Percentiles rank a stretch among this genome's conserved stretches.
Conservation (phyloP, 306 rosid species). For the Lithocarpus polystachyus region DNA sequence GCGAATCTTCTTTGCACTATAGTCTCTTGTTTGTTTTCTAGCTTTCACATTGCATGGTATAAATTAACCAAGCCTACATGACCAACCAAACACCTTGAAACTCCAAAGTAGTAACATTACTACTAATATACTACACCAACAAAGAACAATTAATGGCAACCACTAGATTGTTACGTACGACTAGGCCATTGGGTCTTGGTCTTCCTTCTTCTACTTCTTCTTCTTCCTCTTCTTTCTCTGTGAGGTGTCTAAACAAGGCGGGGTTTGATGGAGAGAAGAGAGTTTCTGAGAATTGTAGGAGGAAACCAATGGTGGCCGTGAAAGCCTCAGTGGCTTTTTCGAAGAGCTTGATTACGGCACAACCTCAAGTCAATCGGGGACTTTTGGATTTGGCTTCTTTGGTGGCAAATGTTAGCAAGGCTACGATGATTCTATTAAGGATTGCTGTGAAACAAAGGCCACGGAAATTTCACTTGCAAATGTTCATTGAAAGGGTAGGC, state of each 20-base stretch:
- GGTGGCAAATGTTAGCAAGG: background rate
- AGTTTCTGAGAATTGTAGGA: background rate
- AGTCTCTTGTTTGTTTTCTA: background rate
- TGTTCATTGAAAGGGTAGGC: constrained; percentile 45
- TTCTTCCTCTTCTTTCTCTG: constrained; percentile 1
- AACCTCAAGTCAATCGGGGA: constrained; percentile 1
- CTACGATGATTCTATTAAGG: constrained; percentile 15
- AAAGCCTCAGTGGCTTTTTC: constrained; percentile 19
- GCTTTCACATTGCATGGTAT: background rate
- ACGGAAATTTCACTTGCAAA: constrained; percentile 28
- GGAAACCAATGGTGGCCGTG: constrained; percentile 7
- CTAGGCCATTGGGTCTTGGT: constrained; percentile 20
- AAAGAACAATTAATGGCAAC: constrained; percentile 29
- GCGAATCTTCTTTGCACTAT: constrained; percentile 24
- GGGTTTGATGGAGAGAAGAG: background rate
- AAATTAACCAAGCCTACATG: background rate
- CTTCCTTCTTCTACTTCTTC: constrained; percentile 17
- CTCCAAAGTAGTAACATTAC: no score
- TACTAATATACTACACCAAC: no score
- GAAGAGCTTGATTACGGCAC: background rate
- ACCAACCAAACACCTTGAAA: background rate
- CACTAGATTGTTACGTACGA: constrained; percentile 24
- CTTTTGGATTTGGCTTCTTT: constrained; percentile 23
- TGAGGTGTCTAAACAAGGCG: constrained; percentile 9
- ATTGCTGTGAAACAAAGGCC: constrained; percentile 1